phyloP scores from a whole-genome alignment of 495 filamentous ascomycete species.

The Cetradonia linearis region DNA sequence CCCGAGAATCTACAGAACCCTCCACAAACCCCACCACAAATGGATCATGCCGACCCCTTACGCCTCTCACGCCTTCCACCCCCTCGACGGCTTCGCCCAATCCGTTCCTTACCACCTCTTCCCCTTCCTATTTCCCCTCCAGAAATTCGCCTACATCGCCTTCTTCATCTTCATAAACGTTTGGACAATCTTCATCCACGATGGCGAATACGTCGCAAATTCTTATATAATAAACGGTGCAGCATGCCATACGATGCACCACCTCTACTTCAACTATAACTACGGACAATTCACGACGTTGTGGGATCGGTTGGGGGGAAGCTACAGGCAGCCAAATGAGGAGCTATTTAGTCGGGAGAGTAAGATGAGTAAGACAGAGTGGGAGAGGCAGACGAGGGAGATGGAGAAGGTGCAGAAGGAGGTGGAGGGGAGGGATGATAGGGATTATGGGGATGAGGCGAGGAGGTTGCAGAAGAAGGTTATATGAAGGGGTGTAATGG shows the following conservation, averaged over 20 bases:
- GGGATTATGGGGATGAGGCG: constrained; percentile 54
- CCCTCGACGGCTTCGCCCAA: constrained; percentile 87
- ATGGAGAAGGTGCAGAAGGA: constrained; percentile 77
- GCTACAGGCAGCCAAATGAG: constrained; percentile 78
- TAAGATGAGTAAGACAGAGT: constrained; percentile 76
- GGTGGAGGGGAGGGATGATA: constrained; percentile 82
- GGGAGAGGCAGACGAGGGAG: constrained; percentile 69
- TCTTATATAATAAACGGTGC: constrained; percentile 85
- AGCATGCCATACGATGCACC: constrained; percentile 93
- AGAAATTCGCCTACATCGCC: constrained; percentile 78
- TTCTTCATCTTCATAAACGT: constrained; percentile 91
- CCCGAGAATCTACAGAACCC: constrained; percentile 67
- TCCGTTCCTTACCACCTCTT: constrained; percentile 88
- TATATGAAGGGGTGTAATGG: constrained; percentile 21
- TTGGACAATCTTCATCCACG: constrained; percentile 97
- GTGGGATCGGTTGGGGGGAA: constrained; percentile 85
- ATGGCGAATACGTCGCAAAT: constrained; percentile 90
- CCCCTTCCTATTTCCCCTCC: constrained; percentile 85
- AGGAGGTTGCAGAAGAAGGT: constrained; percentile 34
- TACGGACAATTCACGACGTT: constrained; percentile 95
- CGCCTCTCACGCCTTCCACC: constrained; percentile 90
- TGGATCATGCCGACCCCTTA: constrained; percentile 98
- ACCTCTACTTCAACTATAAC: constrained; percentile 98
- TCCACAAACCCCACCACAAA: constrained; percentile 98
- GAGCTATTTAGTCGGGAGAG: constrained; percentile 79